Base-by-base conservation (phyloP, 2,329 filamentous ascomycete species). In the Passalora sequoiae region DNA sequence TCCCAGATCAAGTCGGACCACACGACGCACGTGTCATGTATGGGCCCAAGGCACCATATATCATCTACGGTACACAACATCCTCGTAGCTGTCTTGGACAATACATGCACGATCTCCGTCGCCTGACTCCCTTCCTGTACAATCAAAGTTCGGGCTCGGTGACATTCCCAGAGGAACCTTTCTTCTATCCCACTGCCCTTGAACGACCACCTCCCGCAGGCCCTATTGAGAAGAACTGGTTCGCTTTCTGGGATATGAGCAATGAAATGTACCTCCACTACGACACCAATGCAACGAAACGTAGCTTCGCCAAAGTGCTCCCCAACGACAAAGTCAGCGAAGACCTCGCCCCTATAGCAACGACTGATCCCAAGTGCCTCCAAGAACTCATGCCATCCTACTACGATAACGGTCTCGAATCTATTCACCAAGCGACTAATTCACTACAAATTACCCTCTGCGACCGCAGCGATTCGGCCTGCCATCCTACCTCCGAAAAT, bases 191-290 rank as follows among this genome's bases (percentile, higher is more conserved):
- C 0, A 75, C 68, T 1, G 76, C 79, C 47, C 57, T 80, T 2
- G 69, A 72, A 29, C 64, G 75, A 0, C 76, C 74, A 0, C 42
- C 51, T 1, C 69, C 72, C 0, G 72, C 64, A 54, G 53, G 55
- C 2, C 25, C 52, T 0, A 51, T 79, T 13, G 76, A 81, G 60
- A 80, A 80, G 69, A 80, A 81, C 50, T 81, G 70, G 67, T 80
- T 80, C 47, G 47, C 75, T 1, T 80, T 80, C 61, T 80, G 76
- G 76, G 75, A 78, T 46, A 45, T 46, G 0, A 45, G 61, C 0
- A 69, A 67, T 6, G 55, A 66, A 17, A 60, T 69, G 43, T 76
- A 77, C 54, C 63, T 67, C 1, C 76, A 80, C 55, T 70, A 77
- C 55, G 74, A 78, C 48, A 53, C 77, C 2, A 50, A 55, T 0